A percentile compares a stretch with the other conserved stretches of the same genome.
Evolutionary conservation across 179 eudicot species (phyloP).

Genomic region (Heliamphora pulchella): DNA sequence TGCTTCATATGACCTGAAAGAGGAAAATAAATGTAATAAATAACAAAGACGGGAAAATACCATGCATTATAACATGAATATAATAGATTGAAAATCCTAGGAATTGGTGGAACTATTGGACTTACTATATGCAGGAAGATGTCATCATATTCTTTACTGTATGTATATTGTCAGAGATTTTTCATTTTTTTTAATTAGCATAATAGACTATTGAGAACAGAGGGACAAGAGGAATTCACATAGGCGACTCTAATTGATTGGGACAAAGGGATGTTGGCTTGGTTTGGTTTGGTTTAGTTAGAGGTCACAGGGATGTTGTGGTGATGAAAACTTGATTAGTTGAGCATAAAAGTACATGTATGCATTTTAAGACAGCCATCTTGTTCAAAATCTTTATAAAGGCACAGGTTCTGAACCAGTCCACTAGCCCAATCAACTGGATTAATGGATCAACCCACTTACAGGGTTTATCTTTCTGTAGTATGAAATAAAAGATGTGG

Average conservation of each 20-base stretch:
- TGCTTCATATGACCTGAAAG: constrained; percentile 80
- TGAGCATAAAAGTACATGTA: background rate
- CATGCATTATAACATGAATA: background rate
- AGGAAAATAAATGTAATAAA: constrained; percentile 8
- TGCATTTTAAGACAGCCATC: background rate
- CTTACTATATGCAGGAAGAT: too few species aligned
- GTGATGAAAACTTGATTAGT: background rate
- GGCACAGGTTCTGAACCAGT: background rate
- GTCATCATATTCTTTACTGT: background rate
- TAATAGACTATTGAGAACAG: background rate
- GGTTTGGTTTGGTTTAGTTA: too few species aligned
- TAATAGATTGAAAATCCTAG: background rate
- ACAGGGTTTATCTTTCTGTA: background rate
- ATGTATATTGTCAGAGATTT: too few species aligned
- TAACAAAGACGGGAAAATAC: background rate
- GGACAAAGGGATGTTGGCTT: too few species aligned
- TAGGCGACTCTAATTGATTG: too few species aligned
- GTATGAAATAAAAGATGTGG: background rate
- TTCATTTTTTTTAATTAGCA: too few species aligned
- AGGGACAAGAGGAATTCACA: too few species aligned
- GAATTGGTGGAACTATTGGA: background rate
- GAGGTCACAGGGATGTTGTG: background rate
- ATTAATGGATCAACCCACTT: background rate
- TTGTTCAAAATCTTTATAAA: background rate
- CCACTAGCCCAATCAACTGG: background rate